These are phyloP conservation scores for Hyaloscypha variabilis DNA, from an alignment of 495 filamentous ascomycete genomes.

Conservation along the genomic window DNA sequence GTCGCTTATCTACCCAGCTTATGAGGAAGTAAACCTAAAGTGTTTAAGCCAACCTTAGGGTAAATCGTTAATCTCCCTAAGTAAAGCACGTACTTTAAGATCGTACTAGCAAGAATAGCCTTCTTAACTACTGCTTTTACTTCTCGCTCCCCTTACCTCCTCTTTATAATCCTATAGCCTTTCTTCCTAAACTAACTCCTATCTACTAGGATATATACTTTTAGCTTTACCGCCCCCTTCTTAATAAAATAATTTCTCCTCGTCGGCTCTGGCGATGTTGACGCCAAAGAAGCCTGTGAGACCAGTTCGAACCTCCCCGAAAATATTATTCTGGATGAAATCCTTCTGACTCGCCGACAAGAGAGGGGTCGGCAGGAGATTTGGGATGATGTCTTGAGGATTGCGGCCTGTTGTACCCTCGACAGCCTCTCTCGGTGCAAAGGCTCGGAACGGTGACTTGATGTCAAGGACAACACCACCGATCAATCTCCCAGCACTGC, in stretches of 20 bases:
- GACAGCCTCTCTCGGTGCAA: neutral
- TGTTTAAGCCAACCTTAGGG: too few species aligned
- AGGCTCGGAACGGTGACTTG: neutral
- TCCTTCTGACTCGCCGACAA: neutral
- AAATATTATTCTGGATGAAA: slow-evolving; percentile 5
- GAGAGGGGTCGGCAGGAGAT: neutral
- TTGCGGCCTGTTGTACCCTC: neutral
- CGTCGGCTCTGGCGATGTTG: neutral
- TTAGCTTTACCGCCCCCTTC: neutral
- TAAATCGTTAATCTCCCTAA: too few species aligned
- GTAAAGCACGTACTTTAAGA: too few species aligned
- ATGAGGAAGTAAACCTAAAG: too few species aligned
- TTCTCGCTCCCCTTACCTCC: too few species aligned
- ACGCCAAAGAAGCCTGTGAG: neutral
- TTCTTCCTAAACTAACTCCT: too few species aligned
- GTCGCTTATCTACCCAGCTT: too few species aligned
- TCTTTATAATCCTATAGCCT: too few species aligned
- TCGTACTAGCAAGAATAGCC: too few species aligned
- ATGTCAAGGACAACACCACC: neutral
- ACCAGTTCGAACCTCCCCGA: neutral
- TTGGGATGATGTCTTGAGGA: slow-evolving; percentile 4
- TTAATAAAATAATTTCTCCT: neutral
- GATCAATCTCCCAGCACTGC: neutral
- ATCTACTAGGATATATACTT: too few species aligned
- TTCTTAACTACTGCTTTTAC: too few species aligned